Conservation (phyloP, 352 stramenopile genomes). For the Globisporangium abappressorium region DNA sequence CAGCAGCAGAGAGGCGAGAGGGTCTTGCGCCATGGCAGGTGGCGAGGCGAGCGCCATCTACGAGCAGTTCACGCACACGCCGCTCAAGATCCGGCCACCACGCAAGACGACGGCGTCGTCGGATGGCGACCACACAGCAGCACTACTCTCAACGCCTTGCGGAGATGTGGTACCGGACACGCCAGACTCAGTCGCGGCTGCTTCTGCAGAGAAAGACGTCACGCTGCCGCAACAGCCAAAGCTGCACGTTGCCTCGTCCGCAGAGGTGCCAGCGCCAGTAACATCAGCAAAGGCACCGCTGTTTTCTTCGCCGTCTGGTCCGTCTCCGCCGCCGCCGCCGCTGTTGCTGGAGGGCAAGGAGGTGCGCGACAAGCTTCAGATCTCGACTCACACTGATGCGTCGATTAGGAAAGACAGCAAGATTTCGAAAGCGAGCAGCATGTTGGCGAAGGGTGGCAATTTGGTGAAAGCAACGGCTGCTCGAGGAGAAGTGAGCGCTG, state of each 20-base stretch:
- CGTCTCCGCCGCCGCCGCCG: conserved; percentile 11
- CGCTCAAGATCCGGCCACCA: conserved; percentile 37
- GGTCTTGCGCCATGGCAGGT: conserved; percentile 22
- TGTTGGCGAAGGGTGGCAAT: neutral
- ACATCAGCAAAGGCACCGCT: neutral
- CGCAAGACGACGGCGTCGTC: neutral
- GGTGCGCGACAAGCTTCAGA: conserved; percentile 24
- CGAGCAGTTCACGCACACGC: conserved; percentile 41
- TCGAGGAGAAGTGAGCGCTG: neutral
- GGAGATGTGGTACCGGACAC: neutral
- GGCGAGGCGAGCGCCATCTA: conserved; percentile 35
- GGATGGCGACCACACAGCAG: neutral
- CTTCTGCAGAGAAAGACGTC: neutral
- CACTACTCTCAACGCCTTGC: neutral
- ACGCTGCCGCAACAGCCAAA: conserved; percentile 8
- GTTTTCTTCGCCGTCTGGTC: conserved; percentile 13
- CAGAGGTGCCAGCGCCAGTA: neutral
- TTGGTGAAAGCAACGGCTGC: neutral
- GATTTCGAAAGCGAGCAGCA: neutral
- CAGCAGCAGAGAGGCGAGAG: neutral
- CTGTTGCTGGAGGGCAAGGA: conserved; percentile 24
- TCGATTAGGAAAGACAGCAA: neutral
- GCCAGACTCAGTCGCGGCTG: neutral
- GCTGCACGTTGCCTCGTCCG: neutral
- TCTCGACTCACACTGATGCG: neutral